Evolutionary conservation across 108 stramenopile genomes (phyloP).

Genomic region (Aurantiochytrium sp.): DNA sequence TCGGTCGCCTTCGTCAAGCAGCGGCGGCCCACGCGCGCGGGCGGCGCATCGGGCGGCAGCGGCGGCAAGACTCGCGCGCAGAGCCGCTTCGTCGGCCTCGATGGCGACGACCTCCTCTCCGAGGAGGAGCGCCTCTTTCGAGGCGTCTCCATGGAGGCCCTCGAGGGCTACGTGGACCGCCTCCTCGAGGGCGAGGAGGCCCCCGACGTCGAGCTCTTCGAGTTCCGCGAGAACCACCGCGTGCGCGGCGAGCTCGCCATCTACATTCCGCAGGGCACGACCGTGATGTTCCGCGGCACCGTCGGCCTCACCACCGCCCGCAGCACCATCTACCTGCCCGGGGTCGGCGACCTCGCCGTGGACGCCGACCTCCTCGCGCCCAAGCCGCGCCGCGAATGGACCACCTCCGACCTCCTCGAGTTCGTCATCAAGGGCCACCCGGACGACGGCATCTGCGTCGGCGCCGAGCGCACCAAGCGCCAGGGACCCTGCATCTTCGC

Average conservation of each 20-base stretch:
- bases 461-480: not conserved
- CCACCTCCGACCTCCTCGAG: not conserved
- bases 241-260: not conserved
- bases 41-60: not conserved
- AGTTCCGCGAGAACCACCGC: not conserved
- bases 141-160: constrained; percentile 6
- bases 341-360: not conserved
- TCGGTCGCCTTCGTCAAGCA: no score
- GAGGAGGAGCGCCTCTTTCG: not conserved
- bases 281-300: not conserved
- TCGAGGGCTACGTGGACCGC: not conserved
- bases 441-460: not conserved
- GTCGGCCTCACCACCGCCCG: not conserved
- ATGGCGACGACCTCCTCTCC: not conserved
- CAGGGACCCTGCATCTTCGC: not conserved
- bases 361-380: not conserved
- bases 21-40: no score
- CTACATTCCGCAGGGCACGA: not conserved
- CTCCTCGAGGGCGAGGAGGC: not conserved
- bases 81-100: not conserved
- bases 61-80: not conserved
- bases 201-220: not conserved
- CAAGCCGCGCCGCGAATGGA: constrained; percentile 3
- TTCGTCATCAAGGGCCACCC: not conserved
- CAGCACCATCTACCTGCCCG: not conserved